A percentile compares a stretch with the other conserved stretches of the same genome.
Conservation (phyloP, 306 rosid species). For the Elaeagnus macrophylla region DNA sequence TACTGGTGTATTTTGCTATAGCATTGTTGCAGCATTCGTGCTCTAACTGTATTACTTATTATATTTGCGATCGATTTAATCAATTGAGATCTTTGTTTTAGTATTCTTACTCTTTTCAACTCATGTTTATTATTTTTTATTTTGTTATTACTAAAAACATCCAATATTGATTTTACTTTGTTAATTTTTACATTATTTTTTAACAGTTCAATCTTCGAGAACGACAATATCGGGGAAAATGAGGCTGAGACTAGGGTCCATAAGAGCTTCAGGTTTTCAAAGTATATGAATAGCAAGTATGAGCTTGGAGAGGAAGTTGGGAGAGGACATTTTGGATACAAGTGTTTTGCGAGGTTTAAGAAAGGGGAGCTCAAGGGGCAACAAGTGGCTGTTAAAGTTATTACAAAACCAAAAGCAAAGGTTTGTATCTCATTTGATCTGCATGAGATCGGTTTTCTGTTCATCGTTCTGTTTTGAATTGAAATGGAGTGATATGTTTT, state of each 20-base stretch:
- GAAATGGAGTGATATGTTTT: neutral
- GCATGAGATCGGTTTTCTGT: neutral
- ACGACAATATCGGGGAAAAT: too few relatives aligned
- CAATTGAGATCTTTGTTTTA: too few relatives aligned
- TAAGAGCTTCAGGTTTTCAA: conserved; percentile 82
- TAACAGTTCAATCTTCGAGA: too few relatives aligned
- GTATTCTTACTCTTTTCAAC: too few relatives aligned
- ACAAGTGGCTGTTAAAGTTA: conserved; percentile 80
- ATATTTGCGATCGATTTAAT: too few relatives aligned
- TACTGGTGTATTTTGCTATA: too few relatives aligned
- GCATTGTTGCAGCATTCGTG: too few relatives aligned
- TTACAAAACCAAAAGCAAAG: conserved; percentile 80
- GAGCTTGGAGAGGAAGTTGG: conserved; percentile 85
- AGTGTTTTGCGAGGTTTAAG: conserved; percentile 60
- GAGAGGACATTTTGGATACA: conserved; percentile 81
- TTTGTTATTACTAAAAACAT: too few relatives aligned
- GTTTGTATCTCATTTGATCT: conserved; percentile 21
- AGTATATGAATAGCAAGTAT: conserved; percentile 61
- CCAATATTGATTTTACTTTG: too few relatives aligned
- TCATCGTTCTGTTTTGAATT: neutral
- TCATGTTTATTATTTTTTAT: too few relatives aligned
- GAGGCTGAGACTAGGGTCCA: conserved; percentile 44
- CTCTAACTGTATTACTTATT: too few relatives aligned
- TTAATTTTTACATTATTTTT: too few relatives aligned
- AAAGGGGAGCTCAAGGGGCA: conserved; percentile 69